These are phyloP conservation scores for Metarhizium anisopliae DNA, from an alignment of 2,329 filamentous ascomycete species.

Conservation along the genomic window DNA sequence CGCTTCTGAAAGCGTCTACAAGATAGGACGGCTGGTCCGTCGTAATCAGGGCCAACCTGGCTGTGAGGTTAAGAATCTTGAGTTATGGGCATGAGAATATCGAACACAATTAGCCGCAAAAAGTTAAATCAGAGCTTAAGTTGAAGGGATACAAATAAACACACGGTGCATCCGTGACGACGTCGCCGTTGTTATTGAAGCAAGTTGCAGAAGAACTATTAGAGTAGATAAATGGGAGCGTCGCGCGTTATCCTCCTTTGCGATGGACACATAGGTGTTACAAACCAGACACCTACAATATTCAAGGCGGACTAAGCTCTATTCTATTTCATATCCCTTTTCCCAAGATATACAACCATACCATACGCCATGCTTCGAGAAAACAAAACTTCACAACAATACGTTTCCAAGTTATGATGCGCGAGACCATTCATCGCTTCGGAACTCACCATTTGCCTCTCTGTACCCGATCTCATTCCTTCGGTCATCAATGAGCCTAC, in stretches of 20 bases:
- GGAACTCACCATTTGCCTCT: conserved; percentile 18
- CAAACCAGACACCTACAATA: no score
- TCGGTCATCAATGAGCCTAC: conserved; percentile 54
- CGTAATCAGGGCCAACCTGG: conserved; percentile 32
- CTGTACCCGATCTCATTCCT: conserved; percentile 35
- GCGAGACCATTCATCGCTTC: conserved; percentile 20
- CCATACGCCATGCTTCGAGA: no score
- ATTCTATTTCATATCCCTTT: no score
- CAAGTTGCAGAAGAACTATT: no score
- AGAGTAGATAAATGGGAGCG: no score
- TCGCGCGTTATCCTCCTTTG: no score
- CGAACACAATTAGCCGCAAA: neutral
- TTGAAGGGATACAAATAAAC: neutral
- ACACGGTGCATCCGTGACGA: neutral
- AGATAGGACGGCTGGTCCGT: conserved; percentile 61
- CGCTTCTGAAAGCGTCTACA: conserved; percentile 63
- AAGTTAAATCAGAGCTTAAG: neutral
- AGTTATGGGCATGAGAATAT: conserved; percentile 19
- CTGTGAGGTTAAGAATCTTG: conserved; percentile 25
- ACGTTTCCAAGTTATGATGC: neutral
- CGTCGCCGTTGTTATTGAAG: no score
- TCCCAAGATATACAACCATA: no score
- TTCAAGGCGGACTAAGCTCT: no score
- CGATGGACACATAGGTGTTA: no score
- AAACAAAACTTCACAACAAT: no score